Evolutionary conservation across 805 yeast genomes (phyloP).

Genomic region (Cephaloascus fragrans): DNA sequence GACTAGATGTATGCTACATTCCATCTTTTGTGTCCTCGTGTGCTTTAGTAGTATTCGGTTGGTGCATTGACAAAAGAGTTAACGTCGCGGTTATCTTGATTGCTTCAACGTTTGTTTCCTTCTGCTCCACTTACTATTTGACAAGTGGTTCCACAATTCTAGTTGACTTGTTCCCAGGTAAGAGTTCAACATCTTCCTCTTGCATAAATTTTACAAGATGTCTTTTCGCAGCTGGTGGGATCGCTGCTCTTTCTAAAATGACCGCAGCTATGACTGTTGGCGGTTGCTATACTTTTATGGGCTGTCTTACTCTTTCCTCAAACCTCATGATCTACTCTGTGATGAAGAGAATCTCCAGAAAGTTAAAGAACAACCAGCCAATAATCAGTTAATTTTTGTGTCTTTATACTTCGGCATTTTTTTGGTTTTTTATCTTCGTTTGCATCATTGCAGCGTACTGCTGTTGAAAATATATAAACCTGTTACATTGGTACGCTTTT

Average conservation of each 20-base stretch:
- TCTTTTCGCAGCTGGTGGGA: conserved; percentile 56
- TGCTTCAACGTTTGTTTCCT: conserved; percentile 45
- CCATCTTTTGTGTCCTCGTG: conserved; percentile 32
- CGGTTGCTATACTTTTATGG: conserved; percentile 70
- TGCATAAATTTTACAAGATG: conserved; percentile 68
- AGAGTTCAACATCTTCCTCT: conserved; percentile 67
- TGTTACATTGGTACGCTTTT: too few relatives aligned
- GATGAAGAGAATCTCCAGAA: background rate
- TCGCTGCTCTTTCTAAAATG: conserved; percentile 63
- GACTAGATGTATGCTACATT: conserved; percentile 36
- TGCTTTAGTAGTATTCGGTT: conserved; percentile 51
- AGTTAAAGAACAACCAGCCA: background rate
- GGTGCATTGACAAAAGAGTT: conserved; percentile 50
- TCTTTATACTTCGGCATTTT: too few relatives aligned
- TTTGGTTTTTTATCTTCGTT: too few relatives aligned
- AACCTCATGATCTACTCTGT: conserved; percentile 2
- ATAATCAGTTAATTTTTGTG: background rate
- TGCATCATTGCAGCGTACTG: too few relatives aligned
- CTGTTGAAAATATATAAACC: too few relatives aligned
- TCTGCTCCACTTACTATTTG: conserved; percentile 48
- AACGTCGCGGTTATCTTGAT: conserved; percentile 49
- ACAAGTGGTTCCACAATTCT: conserved; percentile 54
- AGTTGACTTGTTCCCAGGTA: conserved; percentile 67
- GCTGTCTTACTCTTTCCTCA: conserved; percentile 28
- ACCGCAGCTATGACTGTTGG: conserved; percentile 48